phyloP scores from a whole-genome alignment of 2,329 filamentous ascomycete genomes.

The Sporothrix mexicana region DNA sequence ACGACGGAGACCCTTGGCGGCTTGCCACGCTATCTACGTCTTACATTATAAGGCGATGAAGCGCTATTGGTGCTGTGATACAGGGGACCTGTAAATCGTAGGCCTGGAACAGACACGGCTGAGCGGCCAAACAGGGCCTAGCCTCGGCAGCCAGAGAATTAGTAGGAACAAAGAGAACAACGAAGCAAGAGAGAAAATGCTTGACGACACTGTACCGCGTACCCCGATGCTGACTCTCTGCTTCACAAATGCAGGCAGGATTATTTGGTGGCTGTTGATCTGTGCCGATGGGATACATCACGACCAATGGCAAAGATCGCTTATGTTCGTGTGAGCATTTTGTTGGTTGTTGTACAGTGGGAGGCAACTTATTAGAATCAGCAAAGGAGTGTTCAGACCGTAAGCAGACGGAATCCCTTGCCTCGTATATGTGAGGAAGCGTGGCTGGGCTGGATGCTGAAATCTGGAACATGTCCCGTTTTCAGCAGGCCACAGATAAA shows the following conservation, averaged over 20 bases:
- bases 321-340: not conserved
- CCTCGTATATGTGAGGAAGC: not conserved
- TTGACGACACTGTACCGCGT: not conserved
- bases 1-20: not conserved
- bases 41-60: too few relatives aligned
- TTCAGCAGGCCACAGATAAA: slow-evolving; percentile 23
- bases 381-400: not conserved
- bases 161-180: slow-evolving; percentile 5
- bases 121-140: not conserved
- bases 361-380: not conserved
- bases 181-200: not conserved
- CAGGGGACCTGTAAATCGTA: not conserved
- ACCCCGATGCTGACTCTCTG: slow-evolving; percentile 8
- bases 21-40: slow-evolving; percentile 2
- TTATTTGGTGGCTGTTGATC: too few relatives aligned
- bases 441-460: too few relatives aligned
- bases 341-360: slow-evolving; percentile 10
- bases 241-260: too few relatives aligned
- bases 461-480: slow-evolving; percentile 16
- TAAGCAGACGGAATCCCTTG: not conserved
- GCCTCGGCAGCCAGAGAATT: slow-evolving; percentile 22
- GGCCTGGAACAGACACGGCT: not conserved
- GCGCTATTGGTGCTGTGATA: not conserved
- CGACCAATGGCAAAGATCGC: too few relatives aligned
- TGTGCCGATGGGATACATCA: too few relatives aligned